Evolutionary conservation across 495 filamentous ascomycete species (phyloP).

Genomic region (Aspergillus heteromorphus): DNA sequence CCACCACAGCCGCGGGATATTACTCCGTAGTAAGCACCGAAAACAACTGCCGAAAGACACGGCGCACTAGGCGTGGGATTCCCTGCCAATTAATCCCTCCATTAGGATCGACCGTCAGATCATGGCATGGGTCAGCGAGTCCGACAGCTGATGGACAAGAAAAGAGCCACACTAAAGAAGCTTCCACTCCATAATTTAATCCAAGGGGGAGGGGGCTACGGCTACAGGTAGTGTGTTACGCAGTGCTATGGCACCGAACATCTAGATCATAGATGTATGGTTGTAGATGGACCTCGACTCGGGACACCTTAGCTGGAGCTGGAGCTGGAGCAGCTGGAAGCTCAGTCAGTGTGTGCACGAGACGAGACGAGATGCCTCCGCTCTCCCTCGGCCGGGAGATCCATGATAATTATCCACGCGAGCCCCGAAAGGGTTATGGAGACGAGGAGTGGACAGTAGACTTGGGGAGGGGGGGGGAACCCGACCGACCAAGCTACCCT

Average conservation of each 20-base stretch:
- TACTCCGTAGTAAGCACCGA: neutral
- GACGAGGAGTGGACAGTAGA: conserved; percentile 3
- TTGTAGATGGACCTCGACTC: too few relatives aligned
- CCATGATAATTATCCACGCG: neutral
- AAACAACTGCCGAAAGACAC: neutral
- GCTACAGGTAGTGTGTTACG: too few relatives aligned
- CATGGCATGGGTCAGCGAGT: conserved; percentile 7
- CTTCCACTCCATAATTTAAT: neutral
- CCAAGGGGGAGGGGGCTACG: too few relatives aligned
- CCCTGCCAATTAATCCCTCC: conserved; percentile 11
- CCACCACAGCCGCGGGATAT: too few relatives aligned
- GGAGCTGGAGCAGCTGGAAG: too few relatives aligned
- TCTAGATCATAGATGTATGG: too few relatives aligned
- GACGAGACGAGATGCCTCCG: conserved; percentile 5
- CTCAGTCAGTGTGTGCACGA: conserved; percentile 11
- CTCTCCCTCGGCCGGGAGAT: conserved; percentile 14
- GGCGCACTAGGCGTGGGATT: neutral
- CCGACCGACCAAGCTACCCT: too few relatives aligned
- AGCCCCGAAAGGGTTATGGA: conserved; percentile 13
- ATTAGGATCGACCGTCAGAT: conserved; percentile 20
- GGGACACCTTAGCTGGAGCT: too few relatives aligned
- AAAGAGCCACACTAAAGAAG: neutral
- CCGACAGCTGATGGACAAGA: conserved; percentile 5
- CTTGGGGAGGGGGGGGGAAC: neutral
- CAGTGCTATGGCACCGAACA: too few relatives aligned